These are phyloP conservation scores for Tolypocladium inflatum DNA, from an alignment of 2,329 filamentous ascomycete species.

Conservation along the genomic window DNA sequence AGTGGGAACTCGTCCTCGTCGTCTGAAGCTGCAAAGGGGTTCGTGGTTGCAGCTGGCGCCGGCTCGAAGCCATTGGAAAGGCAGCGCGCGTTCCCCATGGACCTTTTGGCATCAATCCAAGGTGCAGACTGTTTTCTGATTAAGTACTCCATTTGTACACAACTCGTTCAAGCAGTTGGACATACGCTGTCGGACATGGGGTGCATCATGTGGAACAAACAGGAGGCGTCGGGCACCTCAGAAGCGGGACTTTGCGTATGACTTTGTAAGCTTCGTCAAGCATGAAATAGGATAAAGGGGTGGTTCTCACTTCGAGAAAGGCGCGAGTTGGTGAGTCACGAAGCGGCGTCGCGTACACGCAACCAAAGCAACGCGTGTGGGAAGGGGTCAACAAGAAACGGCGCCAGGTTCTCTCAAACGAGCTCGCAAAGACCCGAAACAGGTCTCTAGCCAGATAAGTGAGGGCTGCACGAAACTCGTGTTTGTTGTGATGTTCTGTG, in stretches of 20 bases:
- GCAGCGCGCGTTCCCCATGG: background rate
- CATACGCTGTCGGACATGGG: background rate
- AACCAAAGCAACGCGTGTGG: background rate
- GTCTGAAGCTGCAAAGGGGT: background rate
- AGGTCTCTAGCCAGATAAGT: background rate
- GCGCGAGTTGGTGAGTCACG: background rate
- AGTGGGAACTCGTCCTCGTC: background rate
- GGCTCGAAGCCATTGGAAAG: background rate
- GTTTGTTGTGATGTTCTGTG: background rate
- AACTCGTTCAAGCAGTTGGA: background rate
- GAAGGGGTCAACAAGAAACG: background rate
- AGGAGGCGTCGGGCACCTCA: background rate
- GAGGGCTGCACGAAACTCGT: background rate
- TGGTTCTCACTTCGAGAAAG: background rate
- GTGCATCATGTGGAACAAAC: background rate
- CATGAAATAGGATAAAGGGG: background rate
- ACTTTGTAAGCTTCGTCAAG: background rate
- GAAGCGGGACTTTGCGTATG: background rate
- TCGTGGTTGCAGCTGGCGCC: background rate
- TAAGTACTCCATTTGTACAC: background rate
- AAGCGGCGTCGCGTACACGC: background rate
- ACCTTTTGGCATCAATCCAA: background rate
- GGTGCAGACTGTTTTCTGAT: background rate
- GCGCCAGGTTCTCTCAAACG: background rate
- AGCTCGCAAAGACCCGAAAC: background rate